Evolutionary conservation across 352 stramenopile species (phyloP), one percentile per base, ranked within the genome.

Genomic region (Blastocystis sp.): DNA sequence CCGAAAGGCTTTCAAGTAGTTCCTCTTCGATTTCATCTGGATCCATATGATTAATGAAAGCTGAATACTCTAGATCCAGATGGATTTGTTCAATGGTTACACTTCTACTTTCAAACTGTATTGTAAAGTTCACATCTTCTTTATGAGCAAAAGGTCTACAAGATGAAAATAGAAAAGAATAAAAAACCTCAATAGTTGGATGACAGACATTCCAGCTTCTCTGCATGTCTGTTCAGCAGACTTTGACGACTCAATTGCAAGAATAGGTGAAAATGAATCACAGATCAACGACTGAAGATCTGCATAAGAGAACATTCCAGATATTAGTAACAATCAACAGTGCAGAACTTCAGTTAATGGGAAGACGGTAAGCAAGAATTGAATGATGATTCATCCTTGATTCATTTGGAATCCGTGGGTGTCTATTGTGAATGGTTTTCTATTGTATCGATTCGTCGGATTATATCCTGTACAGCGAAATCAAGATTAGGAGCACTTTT

Each of bases 141-240:
- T 65, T 29, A 12, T 43, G 24, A 19, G 46, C 71, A 27, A 66
- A 83, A 9, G 71, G 52, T 32, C 71, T 83, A 83, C 42, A n/a
- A 49, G 9, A 14, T 7, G 21, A 66, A 39, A 19, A 27, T 7
- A 54, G 21, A 42, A 83, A 24, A 66, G 51, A 27, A 29, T 7
- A 1, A 42, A 16, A 29, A 35, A 83, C 71, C 52, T 32, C 16
- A 83, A n/a, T 9, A 83, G 51, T 54, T 83, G 49, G n/a, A 83
- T 61, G 46, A 54, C 58, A 14, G 71, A 66, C 6, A 83, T 16
- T 21, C 71, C 46, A 1, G 27, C 14, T 27, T 59, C 51, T 63
- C 37, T 63, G 71, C 71, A 83, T 66, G 51, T 66, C 39, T 67
- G 49, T 59, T 83, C 71, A 52, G 71, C 71, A 9, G n/a, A 61